Evolutionary conservation across 345 rosid genomes (phyloP), one percentile per base, ranked within the genome.

Genomic region (Pelargonium nanum): DNA sequence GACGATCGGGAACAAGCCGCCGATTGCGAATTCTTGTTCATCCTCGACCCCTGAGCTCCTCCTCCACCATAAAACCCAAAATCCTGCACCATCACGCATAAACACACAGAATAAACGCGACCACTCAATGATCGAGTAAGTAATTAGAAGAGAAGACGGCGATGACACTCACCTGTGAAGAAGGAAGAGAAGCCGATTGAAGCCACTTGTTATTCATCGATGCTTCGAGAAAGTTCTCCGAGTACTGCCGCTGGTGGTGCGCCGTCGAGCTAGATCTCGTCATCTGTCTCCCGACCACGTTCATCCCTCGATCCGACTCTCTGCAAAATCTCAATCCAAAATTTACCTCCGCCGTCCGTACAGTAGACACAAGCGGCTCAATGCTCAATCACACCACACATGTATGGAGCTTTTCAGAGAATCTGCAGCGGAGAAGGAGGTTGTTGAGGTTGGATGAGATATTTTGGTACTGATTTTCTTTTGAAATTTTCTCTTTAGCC

Each of bases 161-260:
- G 48, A 8, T 40, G 48, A 40, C 9, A 40, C 48, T 2, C 48
- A 40, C 48, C 48, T 40, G 48, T 17, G 48, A 10, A 40, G 48
- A 40, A 40, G 48, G 16, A 40, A 40, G 48, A 40, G 48, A 40
- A 61, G 80, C 25, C 5, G 80, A 76, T 30, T 78, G 81, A 21
- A 76, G 64, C 81, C 83, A 81, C 68, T 68, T 74, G 50, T 70
- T 53, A 30, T 48, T 68, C 20, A 72, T 67, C 40, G 79, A 68
- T 2, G 69, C 52, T 68, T 75, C 78, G 6, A 73, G 64, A 66
- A 81, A 78, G 77, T 73, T 78, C 24, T 78, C 82, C 17, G 80
- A 81, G 69, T 75, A 75, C 59, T 81, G 83, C 4, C 83, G 80
- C n/a, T 78, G 77, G 67, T 81, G 85, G 44, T 75, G 80, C 55